Percentiles rank a stretch among this genome's conserved stretches.
These are phyloP conservation scores for Colletotrichum melonis DNA, from an alignment of 2,329 filamentous ascomycete genomes.

Conservation along the genomic window DNA sequence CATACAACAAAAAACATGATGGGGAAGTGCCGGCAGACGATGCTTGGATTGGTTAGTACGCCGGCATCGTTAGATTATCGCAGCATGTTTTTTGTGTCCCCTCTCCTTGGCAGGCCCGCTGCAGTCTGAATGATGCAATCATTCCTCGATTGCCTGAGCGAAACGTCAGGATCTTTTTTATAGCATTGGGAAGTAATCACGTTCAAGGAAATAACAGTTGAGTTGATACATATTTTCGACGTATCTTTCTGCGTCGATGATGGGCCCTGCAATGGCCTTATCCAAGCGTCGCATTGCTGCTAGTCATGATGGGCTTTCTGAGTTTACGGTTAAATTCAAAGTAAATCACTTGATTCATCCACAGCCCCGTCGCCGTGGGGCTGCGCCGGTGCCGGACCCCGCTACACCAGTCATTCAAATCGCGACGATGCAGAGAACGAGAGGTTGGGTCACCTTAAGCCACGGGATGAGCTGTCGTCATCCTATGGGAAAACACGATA, in stretches of 20 bases:
- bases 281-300: neutral
- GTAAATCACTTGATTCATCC: neutral
- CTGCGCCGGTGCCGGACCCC: neutral
- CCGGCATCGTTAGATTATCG: slow-evolving; percentile 3
- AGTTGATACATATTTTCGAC: neutral
- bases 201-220: too few species aligned
- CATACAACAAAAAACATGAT: neutral
- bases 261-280: neutral
- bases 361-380: neutral
- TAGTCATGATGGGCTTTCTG: neutral
- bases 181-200: too few species aligned
- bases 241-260: neutral
- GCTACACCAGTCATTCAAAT: neutral
- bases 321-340: slow-evolving; percentile 1
- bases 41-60: slow-evolving; percentile 22
- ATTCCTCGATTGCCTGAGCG: too few species aligned
- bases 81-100: neutral
- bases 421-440: too few species aligned
- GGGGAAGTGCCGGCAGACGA: slow-evolving; percentile 16
- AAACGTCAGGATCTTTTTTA: too few species aligned
- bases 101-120: slow-evolving; percentile 14
- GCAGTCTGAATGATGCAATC: neutral
- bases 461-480: too few species aligned
- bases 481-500: too few species aligned
- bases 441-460: too few species aligned